A percentile compares a stretch with the other conserved stretches of the same genome.
phyloP scores from a whole-genome alignment of 108 stramenopile species.

The Cyclotella cryptica region DNA sequence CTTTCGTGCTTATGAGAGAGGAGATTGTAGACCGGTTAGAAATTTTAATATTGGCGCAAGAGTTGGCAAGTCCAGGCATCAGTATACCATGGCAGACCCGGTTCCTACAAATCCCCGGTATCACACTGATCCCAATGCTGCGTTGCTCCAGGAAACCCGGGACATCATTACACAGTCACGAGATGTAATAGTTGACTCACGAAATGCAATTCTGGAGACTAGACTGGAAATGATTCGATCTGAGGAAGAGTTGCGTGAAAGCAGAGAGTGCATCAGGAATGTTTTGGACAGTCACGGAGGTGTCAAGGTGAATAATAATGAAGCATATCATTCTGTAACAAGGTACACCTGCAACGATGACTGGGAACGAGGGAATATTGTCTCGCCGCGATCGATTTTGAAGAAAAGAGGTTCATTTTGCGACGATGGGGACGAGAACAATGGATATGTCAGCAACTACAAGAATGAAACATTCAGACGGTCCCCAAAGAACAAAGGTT shows the following conservation, averaged over 20 bases:
- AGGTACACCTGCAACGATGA: background rate
- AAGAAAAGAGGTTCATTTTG: background rate
- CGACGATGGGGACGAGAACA: no score
- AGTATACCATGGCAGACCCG: background rate
- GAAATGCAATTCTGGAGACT: constrained; percentile 7
- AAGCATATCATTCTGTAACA: background rate
- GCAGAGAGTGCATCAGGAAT: background rate
- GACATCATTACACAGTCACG: constrained; percentile 13
- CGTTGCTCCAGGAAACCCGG: background rate
- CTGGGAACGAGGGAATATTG: background rate
- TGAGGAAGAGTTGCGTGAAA: background rate
- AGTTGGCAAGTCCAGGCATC: no score
- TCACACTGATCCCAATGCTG: background rate
- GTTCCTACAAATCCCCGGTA: background rate
- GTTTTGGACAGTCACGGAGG: background rate
- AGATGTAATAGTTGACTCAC: constrained; percentile 2
- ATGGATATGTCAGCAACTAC: no score
- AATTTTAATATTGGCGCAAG: no score
- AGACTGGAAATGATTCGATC: constrained; percentile 2
- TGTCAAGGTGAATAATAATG: background rate
- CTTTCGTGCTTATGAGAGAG: background rate
- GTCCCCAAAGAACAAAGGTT: background rate
- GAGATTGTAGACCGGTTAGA: background rate
- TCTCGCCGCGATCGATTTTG: background rate
- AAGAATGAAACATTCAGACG: background rate